These are phyloP conservation scores for Auricularia cornea DNA, from an alignment of 768 basidiomycete genomes.

Conservation along the genomic window DNA sequence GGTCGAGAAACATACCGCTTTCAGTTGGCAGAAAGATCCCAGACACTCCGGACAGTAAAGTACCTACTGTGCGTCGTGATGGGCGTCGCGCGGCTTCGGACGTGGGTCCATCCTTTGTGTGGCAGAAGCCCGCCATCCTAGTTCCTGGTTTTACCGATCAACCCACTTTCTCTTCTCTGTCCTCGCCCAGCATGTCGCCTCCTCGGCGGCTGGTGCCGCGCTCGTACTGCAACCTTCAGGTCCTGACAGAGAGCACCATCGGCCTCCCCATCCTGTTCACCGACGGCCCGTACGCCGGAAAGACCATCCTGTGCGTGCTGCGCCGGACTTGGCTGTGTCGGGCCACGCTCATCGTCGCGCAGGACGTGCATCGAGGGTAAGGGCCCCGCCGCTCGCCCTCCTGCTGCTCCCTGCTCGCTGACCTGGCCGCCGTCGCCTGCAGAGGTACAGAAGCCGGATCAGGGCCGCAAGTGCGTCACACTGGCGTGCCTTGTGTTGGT, in stretches of 20 bases:
- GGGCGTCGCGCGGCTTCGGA: too few species aligned
- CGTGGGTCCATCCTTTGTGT: too few species aligned
- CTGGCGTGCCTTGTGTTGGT: slow-evolving; percentile 9
- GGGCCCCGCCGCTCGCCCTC: neutral
- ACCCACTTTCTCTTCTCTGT: too few species aligned
- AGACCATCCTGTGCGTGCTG: slow-evolving; percentile 26
- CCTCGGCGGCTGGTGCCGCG: neutral
- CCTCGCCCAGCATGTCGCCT: neutral
- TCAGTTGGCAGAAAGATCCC: too few species aligned
- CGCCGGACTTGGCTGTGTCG: neutral
- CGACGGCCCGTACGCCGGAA: slow-evolving; percentile 54
- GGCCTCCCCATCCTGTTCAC: slow-evolving; percentile 47
- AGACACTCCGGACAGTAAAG: too few species aligned
- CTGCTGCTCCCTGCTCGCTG: too few species aligned
- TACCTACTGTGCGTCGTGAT: too few species aligned
- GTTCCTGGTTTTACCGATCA: too few species aligned
- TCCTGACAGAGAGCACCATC: slow-evolving; percentile 15
- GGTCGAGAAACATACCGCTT: too few species aligned
- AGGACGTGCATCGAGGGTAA: slow-evolving; percentile 7
- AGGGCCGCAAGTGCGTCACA: slow-evolving; percentile 52
- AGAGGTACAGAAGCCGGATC: slow-evolving; percentile 57
- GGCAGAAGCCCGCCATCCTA: too few species aligned
- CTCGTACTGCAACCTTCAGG: neutral
- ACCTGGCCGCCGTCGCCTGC: slow-evolving; percentile 16
- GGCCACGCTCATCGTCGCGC: neutral